These are phyloP conservation scores for Kuraishia capsulata DNA, from an alignment of 805 yeast species.

Conservation along the genomic window DNA sequence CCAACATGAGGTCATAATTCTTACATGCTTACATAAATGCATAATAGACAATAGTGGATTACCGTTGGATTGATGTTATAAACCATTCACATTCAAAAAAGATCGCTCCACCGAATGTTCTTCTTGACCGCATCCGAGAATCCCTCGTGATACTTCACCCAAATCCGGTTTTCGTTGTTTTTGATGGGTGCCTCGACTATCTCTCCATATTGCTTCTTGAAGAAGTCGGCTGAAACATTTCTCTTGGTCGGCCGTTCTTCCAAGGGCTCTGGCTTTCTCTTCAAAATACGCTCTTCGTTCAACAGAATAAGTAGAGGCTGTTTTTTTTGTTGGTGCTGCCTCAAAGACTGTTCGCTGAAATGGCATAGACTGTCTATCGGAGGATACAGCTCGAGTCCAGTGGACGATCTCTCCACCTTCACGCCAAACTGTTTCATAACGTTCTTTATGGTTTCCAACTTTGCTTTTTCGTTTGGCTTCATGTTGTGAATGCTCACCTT, in stretches of 20 bases:
- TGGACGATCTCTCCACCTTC: constrained; percentile 12
- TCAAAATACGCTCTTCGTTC: constrained; percentile 4
- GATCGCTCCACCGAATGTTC: constrained; percentile 65
- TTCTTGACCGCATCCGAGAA: constrained; percentile 87
- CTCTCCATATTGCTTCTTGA: constrained; percentile 32
- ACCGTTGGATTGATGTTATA: no score
- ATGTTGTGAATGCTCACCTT: constrained; percentile 18
- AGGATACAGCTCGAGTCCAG: constrained; percentile 3
- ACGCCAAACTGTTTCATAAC: constrained; percentile 31
- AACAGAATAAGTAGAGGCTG: constrained; percentile 2
- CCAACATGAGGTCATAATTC: no score
- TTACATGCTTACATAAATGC: no score
- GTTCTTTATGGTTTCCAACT: constrained; percentile 26
- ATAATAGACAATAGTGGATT: no score
- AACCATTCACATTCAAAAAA: no score
- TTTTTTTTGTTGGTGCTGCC: constrained; percentile 10
- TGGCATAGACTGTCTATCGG: constrained; percentile 3
- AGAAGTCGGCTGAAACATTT: constrained; percentile 19
- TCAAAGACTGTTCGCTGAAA: constrained; percentile 8
- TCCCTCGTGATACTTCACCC: constrained; percentile 93
- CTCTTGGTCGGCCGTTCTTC: constrained; percentile 4
- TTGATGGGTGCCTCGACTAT: constrained; percentile 9
- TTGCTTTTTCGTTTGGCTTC: constrained; percentile 19
- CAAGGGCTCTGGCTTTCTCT: constrained; percentile 3
- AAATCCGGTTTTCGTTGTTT: constrained; percentile 32